Conservation (phyloP, 345 rosid genomes). For the Sonneratia caseolaris region DNA sequence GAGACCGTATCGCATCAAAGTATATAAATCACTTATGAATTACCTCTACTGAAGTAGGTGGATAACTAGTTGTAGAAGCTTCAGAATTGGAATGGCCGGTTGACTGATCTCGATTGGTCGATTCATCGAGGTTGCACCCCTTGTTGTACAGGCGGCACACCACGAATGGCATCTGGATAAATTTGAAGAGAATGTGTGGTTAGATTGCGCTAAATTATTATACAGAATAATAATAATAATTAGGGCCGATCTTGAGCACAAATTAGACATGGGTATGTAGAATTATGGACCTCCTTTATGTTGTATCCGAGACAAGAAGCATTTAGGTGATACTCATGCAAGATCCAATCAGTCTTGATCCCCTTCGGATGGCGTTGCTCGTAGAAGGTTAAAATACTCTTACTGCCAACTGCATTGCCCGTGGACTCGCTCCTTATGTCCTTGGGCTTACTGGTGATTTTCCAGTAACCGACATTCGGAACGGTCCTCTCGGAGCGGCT, state of each 20-base stretch:
- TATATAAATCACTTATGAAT: too few species aligned
- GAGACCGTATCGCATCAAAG: too few species aligned
- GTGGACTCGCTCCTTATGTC: slow-evolving; percentile 5
- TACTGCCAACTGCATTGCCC: slow-evolving; percentile 21
- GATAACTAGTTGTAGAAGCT: too few species aligned
- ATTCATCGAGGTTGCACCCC: not conserved
- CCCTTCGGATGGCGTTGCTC: slow-evolving; percentile 3
- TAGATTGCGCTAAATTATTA: too few species aligned
- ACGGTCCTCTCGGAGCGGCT: slow-evolving; percentile 12
- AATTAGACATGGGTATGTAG: not conserved
- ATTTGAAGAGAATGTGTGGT: not conserved
- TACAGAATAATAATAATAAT: not conserved
- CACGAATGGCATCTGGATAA: slow-evolving; percentile 5
- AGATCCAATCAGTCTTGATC: slow-evolving; percentile 17
- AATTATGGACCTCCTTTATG: not conserved
- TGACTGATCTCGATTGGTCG: not conserved
- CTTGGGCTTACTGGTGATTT: slow-evolving; percentile 30
- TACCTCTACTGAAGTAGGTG: too few species aligned
- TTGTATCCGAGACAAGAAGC: slow-evolving; percentile 9
- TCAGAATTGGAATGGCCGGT: not conserved
- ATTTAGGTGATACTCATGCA: slow-evolving; percentile 20
- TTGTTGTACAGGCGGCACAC: slow-evolving; percentile 1
- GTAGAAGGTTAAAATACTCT: slow-evolving; percentile 32
- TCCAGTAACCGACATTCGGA: slow-evolving; percentile 46
- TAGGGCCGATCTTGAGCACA: not conserved